Percentiles rank a stretch among this genome's conserved stretches.
These are phyloP conservation scores for Paraphaeosphaeria sporulosa DNA, from an alignment of 2,329 filamentous ascomycete genomes.

Conservation along the genomic window DNA sequence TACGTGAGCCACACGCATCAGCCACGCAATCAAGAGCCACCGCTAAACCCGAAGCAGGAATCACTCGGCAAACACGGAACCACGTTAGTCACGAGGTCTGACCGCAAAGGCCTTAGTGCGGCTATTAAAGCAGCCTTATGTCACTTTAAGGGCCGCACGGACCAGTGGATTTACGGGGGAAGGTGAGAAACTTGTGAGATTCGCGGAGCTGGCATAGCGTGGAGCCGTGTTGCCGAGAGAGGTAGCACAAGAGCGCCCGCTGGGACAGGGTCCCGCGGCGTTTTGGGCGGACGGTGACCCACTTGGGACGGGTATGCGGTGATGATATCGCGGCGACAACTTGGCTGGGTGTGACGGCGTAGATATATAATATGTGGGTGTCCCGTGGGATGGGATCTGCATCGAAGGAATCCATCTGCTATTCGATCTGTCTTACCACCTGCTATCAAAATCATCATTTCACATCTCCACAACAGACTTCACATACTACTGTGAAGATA, in stretches of 20 bases:
- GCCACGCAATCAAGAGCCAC: conserved; percentile 11
- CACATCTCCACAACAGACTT: background rate
- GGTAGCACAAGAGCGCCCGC: background rate
- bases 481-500: background rate
- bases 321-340: background rate
- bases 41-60: background rate
- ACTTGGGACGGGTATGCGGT: conserved; percentile 7
- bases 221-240: conserved; percentile 8
- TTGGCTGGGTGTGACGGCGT: background rate
- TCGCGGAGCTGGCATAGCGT: conserved; percentile 7
- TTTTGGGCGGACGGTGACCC: background rate
- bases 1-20: conserved; percentile 7
- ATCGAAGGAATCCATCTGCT: background rate
- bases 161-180: background rate
- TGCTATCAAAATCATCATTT: background rate
- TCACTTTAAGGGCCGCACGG: background rate
- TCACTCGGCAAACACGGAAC: conserved; percentile 1
- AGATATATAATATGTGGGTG: background rate
- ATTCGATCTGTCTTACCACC: background rate
- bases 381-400: background rate
- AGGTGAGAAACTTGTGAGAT: background rate
- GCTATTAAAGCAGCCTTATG: background rate
- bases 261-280: background rate
- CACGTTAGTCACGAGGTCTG: conserved; percentile 1
- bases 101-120: background rate